A percentile compares a stretch with the other conserved stretches of the same genome.
Evolutionary conservation across 2,329 filamentous ascomycete species (phyloP).

Genomic region (Ilyonectria sp.): DNA sequence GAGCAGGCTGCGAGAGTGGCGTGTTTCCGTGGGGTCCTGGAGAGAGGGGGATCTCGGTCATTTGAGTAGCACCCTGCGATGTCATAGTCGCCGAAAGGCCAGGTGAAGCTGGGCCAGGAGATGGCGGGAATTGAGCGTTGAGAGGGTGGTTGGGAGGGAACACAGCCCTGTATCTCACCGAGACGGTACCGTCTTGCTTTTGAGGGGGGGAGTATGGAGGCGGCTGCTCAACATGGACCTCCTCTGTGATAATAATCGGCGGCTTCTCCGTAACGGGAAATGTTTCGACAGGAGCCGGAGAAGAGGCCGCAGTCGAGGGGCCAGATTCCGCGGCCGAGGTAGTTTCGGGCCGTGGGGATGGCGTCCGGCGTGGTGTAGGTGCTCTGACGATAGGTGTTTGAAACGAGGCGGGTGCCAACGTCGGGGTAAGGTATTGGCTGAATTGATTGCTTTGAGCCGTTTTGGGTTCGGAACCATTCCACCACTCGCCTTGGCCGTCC

Average conservation of each 20-base stretch:
- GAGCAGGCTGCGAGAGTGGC: slow-evolving; percentile 42
- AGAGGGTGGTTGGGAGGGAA: slow-evolving; percentile 69
- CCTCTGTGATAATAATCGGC: slow-evolving; percentile 56
- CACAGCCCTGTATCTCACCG: slow-evolving; percentile 69
- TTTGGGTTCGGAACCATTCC: slow-evolving; percentile 48
- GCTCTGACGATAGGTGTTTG: slow-evolving; percentile 55
- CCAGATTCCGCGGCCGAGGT: slow-evolving; percentile 31
- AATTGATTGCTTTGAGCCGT: slow-evolving; percentile 26
- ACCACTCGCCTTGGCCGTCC: slow-evolving; percentile 55
- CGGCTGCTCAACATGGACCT: slow-evolving; percentile 59
- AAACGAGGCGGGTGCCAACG: slow-evolving; percentile 34
- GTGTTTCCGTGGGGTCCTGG: slow-evolving; percentile 51
- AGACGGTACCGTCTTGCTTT: slow-evolving; percentile 50
- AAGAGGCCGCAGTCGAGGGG: slow-evolving; percentile 40
- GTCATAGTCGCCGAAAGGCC: slow-evolving; percentile 74
- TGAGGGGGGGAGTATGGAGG: slow-evolving; percentile 70
- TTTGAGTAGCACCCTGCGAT: slow-evolving; percentile 71
- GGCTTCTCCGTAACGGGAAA: slow-evolving; percentile 55
- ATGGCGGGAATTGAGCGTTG: slow-evolving; percentile 65
- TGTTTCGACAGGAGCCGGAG: slow-evolving; percentile 29
- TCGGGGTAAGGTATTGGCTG: slow-evolving; percentile 36
- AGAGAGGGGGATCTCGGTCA: slow-evolving; percentile 72
- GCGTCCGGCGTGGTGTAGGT: slow-evolving; percentile 55
- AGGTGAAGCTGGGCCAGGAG: slow-evolving; percentile 75
- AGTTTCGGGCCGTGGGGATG: slow-evolving; percentile 47